Base-by-base conservation (phyloP, 371 early-diverging fungal genomes). In the Syncephalastrum monosporum region DNA sequence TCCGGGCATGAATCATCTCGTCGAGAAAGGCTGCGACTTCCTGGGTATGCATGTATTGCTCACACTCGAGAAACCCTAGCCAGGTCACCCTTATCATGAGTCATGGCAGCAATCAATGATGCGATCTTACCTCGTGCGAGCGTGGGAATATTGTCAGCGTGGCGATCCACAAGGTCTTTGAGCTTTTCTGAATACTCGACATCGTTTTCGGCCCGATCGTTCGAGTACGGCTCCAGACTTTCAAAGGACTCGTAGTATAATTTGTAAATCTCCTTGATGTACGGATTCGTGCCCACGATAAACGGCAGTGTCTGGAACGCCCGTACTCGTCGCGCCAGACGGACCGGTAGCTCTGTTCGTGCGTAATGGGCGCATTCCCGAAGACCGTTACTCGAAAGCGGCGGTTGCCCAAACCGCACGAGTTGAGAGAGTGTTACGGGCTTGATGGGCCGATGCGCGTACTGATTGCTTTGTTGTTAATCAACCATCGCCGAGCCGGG, bases 251-350 rank as follows among this genome's bases (percentile, higher is more conserved):
- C 88, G 54, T 84, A 84, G 62, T 95, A 95, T 0, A 95, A 79
- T 47, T 83, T 75, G 69, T 93, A 91, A 33, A 93, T 86, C 48
- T 74, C 72, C 53, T 83, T 81, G 61, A 95, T 92, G 64, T 87
- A 85, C 3, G 95, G 95, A 63, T 95, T 95, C 43, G 91, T 91
- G 45, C 92, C 95, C 23, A 95, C 93, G 57, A 95, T 95, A 64
- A 91, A 93, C 0, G 93, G 95, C 14, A 95, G 75, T 55, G 84
- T 86, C 67, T 93, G 92, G 45, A 94, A 83, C 8, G 91, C 90
- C 68, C 83, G 79, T 16, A 92, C 90, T 43, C 92, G 81, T 60
- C 91, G 64, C 7, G 93, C 95, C 56, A 95, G 59, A 24, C 95
- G 86, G 43, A 86, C 90, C 0, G 94, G 93, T 41, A 95, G 72